Evolutionary conservation across 257 asterid genomes (phyloP).

Genomic region (Mentha longifolia): DNA sequence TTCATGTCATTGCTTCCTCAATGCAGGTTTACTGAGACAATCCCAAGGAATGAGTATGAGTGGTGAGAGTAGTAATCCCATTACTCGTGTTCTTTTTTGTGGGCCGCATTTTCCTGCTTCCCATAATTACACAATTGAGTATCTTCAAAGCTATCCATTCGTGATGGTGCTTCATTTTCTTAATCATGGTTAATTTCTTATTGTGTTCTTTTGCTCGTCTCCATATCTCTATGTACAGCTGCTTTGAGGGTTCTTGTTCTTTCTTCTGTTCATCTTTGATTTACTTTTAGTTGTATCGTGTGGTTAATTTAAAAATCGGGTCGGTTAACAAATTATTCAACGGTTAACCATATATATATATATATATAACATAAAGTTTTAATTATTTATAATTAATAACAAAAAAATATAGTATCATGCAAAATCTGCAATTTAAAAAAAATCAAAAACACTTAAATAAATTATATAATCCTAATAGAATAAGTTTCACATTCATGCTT

Average conservation of each 20-base stretch:
- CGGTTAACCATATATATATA: too few species aligned
- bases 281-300: neutral
- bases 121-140: conserved; percentile 74
- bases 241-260: neutral
- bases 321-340: too few species aligned
- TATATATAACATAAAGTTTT: too few species aligned
- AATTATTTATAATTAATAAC: too few species aligned
- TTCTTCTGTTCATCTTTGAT: neutral
- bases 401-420: too few species aligned
- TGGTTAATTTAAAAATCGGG: too few species aligned
- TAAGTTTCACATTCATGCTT: too few species aligned
- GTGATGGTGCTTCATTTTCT: conserved; percentile 52
- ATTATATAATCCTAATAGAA: too few species aligned
- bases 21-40: conserved; percentile 43
- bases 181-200: conserved; percentile 4
- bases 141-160: conserved; percentile 63
- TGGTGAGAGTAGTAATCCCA: conserved; percentile 31
- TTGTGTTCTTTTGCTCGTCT: neutral
- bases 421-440: too few species aligned
- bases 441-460: too few species aligned
- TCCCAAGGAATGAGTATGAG: conserved; percentile 45
- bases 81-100: conserved; percentile 80
- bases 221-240: neutral
- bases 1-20: conserved; percentile 28
- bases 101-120: conserved; percentile 82